Conservation (phyloP, 2,329 filamentous ascomycete species). For the Pestalotiopsis sp. region DNA sequence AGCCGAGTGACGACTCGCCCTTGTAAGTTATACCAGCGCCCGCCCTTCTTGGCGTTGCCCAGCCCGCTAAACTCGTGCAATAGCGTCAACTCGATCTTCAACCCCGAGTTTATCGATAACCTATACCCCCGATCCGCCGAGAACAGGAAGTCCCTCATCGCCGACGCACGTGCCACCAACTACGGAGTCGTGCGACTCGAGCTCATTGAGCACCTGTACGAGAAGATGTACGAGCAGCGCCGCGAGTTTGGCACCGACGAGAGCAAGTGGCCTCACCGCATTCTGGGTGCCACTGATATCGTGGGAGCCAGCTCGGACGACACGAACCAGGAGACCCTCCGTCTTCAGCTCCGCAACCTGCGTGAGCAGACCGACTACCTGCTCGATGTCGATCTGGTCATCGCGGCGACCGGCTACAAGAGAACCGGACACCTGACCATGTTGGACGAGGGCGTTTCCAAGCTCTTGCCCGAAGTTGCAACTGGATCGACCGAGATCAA, state of each 20-base stretch:
- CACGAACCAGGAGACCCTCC: conserved; percentile 50
- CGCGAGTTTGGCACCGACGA: conserved; percentile 71
- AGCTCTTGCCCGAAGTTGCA: conserved; percentile 60
- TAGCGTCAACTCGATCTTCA: conserved; percentile 92
- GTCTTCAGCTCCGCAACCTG: conserved; percentile 61
- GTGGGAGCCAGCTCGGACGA: conserved; percentile 56
- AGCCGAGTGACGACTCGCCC: conserved; percentile 92
- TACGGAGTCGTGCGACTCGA: conserved; percentile 93
- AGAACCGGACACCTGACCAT: conserved; percentile 79
- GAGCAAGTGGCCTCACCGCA: conserved; percentile 78
- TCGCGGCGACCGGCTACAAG: conserved; percentile 87
- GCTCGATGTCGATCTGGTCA: conserved; percentile 77
- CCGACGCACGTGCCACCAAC: conserved; percentile 82
- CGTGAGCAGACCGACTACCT: conserved; percentile 52
- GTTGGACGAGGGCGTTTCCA: conserved; percentile 63
- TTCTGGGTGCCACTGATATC: conserved; percentile 72
- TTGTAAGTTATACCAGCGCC: conserved; percentile 65
- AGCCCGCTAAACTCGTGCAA: not conserved
- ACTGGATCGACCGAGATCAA: not conserved
- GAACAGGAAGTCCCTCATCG: conserved; percentile 63
- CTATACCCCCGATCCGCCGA: conserved; percentile 70
- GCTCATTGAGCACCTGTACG: conserved; percentile 86
- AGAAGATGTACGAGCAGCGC: conserved; percentile 84
- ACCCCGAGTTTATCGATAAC: conserved; percentile 80
- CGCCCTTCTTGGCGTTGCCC: not conserved